Conservation (phyloP, 768 basidiomycete genomes). For the Podaxis pistillaris region DNA sequence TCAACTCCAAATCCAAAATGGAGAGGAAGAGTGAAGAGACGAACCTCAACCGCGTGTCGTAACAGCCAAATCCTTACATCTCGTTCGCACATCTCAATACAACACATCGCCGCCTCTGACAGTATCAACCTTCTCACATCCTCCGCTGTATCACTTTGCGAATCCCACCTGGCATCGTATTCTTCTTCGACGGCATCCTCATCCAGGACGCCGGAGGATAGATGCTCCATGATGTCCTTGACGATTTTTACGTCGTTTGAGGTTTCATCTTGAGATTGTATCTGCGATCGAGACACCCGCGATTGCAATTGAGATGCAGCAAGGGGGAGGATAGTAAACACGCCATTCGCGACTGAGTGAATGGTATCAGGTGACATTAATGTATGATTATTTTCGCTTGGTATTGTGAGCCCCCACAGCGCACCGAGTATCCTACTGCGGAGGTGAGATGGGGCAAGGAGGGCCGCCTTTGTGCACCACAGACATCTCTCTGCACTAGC, state of each 20-base stretch:
- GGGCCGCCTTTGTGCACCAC: slow-evolving; percentile 71
- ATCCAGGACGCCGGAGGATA: slow-evolving; percentile 47
- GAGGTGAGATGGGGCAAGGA: slow-evolving; percentile 36
- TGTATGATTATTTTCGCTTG: slow-evolving; percentile 39
- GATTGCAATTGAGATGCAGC: slow-evolving; percentile 20
- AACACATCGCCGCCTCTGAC: slow-evolving; percentile 47
- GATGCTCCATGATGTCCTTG: slow-evolving; percentile 41
- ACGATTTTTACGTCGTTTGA: slow-evolving; percentile 33
- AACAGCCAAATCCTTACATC: slow-evolving; percentile 49
- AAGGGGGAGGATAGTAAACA: slow-evolving; percentile 49
- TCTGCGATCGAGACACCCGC: too few relatives aligned
- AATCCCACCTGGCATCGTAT: slow-evolving; percentile 41
- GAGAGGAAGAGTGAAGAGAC: slow-evolving; percentile 7
- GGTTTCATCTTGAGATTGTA: slow-evolving; percentile 15
- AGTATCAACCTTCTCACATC: slow-evolving; percentile 35
- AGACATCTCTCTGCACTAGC: slow-evolving; percentile 57
- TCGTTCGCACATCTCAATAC: slow-evolving; percentile 48
- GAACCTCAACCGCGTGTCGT: slow-evolving; percentile 48
- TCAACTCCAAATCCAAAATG: not conserved
- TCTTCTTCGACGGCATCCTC: slow-evolving; percentile 45
- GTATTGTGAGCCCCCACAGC: slow-evolving; percentile 46
- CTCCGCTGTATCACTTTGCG: slow-evolving; percentile 31
- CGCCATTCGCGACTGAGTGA: slow-evolving; percentile 48
- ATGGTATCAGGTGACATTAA: slow-evolving; percentile 44
- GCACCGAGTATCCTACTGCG: slow-evolving; percentile 50